Conservation (phyloP, 2,329 filamentous ascomycete species). For the Ophiostoma pallidulum region DNA sequence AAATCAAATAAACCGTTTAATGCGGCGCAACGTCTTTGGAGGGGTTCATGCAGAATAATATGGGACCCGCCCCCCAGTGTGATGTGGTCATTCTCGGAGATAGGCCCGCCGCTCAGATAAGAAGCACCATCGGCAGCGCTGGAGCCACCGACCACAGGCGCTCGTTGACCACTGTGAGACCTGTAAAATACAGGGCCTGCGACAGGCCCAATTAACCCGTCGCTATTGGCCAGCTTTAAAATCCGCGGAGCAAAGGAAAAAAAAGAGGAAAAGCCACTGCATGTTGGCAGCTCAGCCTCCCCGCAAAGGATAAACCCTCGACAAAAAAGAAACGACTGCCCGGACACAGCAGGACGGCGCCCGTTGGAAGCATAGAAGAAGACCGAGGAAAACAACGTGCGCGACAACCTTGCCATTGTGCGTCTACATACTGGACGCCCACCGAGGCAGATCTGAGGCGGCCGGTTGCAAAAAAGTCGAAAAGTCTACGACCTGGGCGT, state of each 20-base stretch:
- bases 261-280: constrained; percentile 1
- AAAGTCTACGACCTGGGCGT: background rate
- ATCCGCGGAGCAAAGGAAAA: constrained; percentile 2
- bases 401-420: background rate
- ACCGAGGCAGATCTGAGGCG: background rate
- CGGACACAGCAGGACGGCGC: background rate
- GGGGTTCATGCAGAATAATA: too few species aligned
- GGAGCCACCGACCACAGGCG: too few species aligned
- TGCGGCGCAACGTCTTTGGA: too few species aligned
- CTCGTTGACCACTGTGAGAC: background rate
- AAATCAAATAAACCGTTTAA: constrained; percentile 1
- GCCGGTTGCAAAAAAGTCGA: too few species aligned
- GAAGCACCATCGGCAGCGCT: background rate
- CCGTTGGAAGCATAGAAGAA: background rate
- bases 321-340: background rate
- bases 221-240: constrained; percentile 9
- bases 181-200: constrained; percentile 4
- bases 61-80: background rate
- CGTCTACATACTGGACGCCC: too few species aligned
- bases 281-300: too few species aligned
- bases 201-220: background rate
- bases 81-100: constrained; percentile 5
- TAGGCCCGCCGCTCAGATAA: background rate
- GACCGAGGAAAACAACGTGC: too few species aligned
- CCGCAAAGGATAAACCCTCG: background rate